These are phyloP conservation scores for Hordeum marinum DNA, from an alignment of 176 grass and related monocot genomes.

Conservation along the genomic window DNA sequence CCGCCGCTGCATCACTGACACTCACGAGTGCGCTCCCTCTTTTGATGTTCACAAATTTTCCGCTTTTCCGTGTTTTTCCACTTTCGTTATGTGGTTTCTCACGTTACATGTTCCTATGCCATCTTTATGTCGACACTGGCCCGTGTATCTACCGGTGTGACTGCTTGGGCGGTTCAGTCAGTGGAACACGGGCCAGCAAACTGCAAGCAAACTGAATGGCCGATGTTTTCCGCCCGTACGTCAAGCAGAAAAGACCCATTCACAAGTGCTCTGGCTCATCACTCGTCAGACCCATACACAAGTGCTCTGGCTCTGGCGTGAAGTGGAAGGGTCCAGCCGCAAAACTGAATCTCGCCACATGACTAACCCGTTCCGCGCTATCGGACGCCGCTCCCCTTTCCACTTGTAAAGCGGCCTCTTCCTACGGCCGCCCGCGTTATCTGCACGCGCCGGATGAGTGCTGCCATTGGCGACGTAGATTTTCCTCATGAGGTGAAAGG, in stretches of 20 bases:
- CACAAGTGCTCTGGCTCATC: too few species aligned
- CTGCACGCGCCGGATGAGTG: not conserved
- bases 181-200: too few species aligned
- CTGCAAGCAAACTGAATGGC: not conserved
- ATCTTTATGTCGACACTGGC: not conserved
- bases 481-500: not conserved
- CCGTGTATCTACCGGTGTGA: too few species aligned
- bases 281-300: too few species aligned
- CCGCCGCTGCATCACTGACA: not conserved
- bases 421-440: not conserved
- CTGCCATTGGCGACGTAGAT: not conserved
- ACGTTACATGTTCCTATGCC: not conserved
- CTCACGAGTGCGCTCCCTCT: not conserved
- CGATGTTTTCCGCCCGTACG: not conserved
- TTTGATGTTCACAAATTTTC: not conserved
- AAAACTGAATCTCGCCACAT: slow-evolving; percentile 24
- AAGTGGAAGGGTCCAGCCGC: not conserved
- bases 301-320: not conserved
- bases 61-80: not conserved
- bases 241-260: too few species aligned
- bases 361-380: not conserved
- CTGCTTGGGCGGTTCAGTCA: too few species aligned
- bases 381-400: slow-evolving; percentile 8
- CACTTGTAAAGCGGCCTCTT: slow-evolving; percentile 8
- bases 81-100: not conserved